Conservation (phyloP, 2,329 filamentous ascomycete genomes). For the Fusarium sp. region DNA sequence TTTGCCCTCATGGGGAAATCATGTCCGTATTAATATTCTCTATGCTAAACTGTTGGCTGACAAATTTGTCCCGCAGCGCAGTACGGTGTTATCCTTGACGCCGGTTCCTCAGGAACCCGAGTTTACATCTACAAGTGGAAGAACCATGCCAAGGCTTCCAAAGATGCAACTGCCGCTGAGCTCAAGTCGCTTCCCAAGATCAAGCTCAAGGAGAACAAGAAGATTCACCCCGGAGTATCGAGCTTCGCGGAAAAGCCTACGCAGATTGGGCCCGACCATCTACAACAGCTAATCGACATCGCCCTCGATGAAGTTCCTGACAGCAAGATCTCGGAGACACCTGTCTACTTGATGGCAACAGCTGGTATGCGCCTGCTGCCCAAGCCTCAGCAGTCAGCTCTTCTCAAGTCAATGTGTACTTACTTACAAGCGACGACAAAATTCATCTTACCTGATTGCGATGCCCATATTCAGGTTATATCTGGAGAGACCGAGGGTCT, state of each 20-base stretch:
- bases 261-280: constrained; percentile 83
- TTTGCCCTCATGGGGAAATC: constrained; percentile 53
- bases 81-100: constrained; percentile 97
- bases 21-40: constrained; percentile 47
- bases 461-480: constrained; percentile 91
- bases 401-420: constrained; percentile 83
- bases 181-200: constrained; percentile 80
- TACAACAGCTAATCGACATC: constrained; percentile 83
- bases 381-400: constrained; percentile 75
- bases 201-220: constrained; percentile 89
- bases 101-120: constrained; percentile 95
- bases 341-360: constrained; percentile 94
- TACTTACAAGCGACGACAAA: constrained; percentile 82
- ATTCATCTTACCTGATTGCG: constrained; percentile 92
- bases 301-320: constrained; percentile 82
- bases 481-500: constrained; percentile 94
- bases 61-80: constrained; percentile 59
- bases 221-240: constrained; percentile 93
- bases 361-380: constrained; percentile 93
- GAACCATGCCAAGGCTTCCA: constrained; percentile 74
- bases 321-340: constrained; percentile 83
- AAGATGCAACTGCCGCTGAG: constrained; percentile 58
- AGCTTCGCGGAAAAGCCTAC: constrained; percentile 84
- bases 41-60: constrained; percentile 28
- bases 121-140: constrained; percentile 96